phyloP scores from a whole-genome alignment of 2,329 filamentous ascomycete genomes.

The Pezicula neosporulosa region DNA sequence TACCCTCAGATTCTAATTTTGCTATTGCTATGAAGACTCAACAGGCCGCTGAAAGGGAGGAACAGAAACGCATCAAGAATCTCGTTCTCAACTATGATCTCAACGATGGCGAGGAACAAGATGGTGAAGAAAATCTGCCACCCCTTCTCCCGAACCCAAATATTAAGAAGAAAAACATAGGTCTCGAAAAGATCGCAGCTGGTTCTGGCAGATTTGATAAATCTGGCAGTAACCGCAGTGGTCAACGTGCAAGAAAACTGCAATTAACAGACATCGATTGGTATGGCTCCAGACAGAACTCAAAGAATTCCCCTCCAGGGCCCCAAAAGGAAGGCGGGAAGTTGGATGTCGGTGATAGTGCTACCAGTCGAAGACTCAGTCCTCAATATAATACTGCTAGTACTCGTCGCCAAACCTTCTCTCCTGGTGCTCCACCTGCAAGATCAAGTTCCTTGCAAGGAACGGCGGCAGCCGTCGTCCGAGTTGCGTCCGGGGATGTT shows the following conservation, averaged over 20 bases:
- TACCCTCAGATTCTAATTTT: slow-evolving; percentile 89
- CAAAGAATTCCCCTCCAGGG: slow-evolving; percentile 9
- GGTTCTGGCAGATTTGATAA: slow-evolving; percentile 29
- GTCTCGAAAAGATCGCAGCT: slow-evolving; percentile 49
- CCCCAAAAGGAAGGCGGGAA: slow-evolving; percentile 1
- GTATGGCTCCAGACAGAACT: slow-evolving; percentile 51
- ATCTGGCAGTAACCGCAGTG: slow-evolving; percentile 44
- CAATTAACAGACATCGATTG: slow-evolving; percentile 97
- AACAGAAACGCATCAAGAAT: slow-evolving; percentile 98
- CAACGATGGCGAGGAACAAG: slow-evolving; percentile 74
- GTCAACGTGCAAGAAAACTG: slow-evolving; percentile 83
- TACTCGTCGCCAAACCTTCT: too few species aligned
- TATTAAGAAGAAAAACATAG: slow-evolving; percentile 53
- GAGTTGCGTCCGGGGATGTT: too few species aligned
- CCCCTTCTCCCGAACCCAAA: slow-evolving; percentile 43
- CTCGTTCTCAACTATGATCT: slow-evolving; percentile 95
- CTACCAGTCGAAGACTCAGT: too few species aligned
- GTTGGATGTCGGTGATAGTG: too few species aligned
- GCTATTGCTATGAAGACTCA: slow-evolving; percentile 95
- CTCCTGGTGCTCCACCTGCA: too few species aligned
- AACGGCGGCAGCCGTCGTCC: too few species aligned
- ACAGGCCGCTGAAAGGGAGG: slow-evolving; percentile 90
- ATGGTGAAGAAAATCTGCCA: slow-evolving; percentile 59
- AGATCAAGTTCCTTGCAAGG: too few species aligned
- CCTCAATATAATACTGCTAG: too few species aligned